phyloP scores from a whole-genome alignment of 2,329 filamentous ascomycete species.

The Fusarium veterinarium region DNA sequence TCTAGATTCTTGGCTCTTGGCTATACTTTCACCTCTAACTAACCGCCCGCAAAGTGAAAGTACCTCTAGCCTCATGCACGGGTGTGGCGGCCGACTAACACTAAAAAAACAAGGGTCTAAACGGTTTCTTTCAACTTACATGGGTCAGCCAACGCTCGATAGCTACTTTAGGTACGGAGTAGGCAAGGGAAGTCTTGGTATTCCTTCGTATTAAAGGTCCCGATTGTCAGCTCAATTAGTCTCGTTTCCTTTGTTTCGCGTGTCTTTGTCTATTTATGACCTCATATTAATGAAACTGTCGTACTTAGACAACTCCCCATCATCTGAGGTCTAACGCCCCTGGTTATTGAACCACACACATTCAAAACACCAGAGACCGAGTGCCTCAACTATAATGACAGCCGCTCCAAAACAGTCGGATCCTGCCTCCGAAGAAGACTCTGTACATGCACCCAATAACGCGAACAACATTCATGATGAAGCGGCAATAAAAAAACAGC shows the following conservation, averaged over 20 bases:
- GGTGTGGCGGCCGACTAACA: slow-evolving; percentile 16
- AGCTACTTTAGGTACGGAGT: neutral
- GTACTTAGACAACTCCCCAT: neutral
- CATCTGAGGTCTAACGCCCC: neutral
- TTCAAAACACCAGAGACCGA: slow-evolving; percentile 4
- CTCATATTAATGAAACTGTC: neutral
- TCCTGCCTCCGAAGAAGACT: slow-evolving; percentile 20
- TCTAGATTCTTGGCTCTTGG: slow-evolving; percentile 3
- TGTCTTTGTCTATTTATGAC: neutral
- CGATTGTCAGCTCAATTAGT: neutral
- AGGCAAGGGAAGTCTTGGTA: slow-evolving; percentile 13
- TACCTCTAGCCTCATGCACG: slow-evolving; percentile 3
- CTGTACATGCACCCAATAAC: slow-evolving; percentile 2
- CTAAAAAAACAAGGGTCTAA: slow-evolving; percentile 1
- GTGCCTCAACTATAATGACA: slow-evolving; percentile 16
- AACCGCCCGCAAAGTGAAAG: neutral
- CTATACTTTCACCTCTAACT: neutral
- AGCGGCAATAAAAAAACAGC: slow-evolving; percentile 1
- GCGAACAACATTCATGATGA: neutral
- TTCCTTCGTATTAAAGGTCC: slow-evolving; percentile 1
- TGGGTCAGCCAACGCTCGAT: neutral
- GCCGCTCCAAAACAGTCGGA: slow-evolving; percentile 7
- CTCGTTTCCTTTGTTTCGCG: neutral
- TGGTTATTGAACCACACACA: neutral
- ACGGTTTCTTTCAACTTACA: slow-evolving; percentile 1